A percentile compares a stretch with the other conserved stretches of the same genome.
Evolutionary conservation across 2,329 filamentous ascomycete species (phyloP).

Genomic region (Trichoderma harzianum): DNA sequence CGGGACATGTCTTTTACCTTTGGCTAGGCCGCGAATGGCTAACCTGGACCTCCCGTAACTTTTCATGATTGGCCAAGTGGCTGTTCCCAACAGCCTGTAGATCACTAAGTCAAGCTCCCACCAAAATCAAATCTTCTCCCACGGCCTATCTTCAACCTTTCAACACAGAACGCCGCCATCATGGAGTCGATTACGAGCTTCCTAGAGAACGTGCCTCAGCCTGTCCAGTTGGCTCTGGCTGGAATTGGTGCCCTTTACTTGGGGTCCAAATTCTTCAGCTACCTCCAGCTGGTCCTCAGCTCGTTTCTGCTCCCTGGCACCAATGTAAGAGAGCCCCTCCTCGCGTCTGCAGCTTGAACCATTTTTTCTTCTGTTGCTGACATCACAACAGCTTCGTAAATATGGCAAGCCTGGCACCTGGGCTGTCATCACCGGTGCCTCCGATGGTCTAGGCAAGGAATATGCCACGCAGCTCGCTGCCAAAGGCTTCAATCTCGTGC

Average conservation of each 20-base stretch:
- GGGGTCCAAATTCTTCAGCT: constrained; percentile 54
- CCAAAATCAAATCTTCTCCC: constrained; percentile 7
- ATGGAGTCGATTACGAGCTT: constrained; percentile 31
- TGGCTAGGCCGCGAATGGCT: background rate
- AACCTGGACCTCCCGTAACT: background rate
- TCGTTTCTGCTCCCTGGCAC: constrained; percentile 65
- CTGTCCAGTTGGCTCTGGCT: constrained; percentile 46
- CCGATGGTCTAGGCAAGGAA: constrained; percentile 95
- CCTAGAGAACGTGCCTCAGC: constrained; percentile 30
- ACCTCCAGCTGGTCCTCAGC: constrained; percentile 60
- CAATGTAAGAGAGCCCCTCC: constrained; percentile 45
- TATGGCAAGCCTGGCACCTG: constrained; percentile 91
- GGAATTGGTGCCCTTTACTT: constrained; percentile 59
- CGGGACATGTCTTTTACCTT: background rate
- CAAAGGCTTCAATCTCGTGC: constrained; percentile 91
- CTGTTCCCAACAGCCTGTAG: background rate
- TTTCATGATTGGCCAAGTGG: background rate
- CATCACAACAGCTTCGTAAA: constrained; percentile 62
- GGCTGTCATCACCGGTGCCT: constrained; percentile 92
- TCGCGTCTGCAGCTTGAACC: background rate
- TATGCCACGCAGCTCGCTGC: constrained; percentile 85
- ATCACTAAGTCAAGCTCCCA: background rate
- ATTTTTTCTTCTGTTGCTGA: background rate
- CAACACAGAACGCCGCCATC: constrained; percentile 5
- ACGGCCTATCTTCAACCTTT: background rate